Percentiles rank a stretch among this genome's conserved stretches.
Evolutionary conservation across 1,284 basidiomycete species (phyloP).

Genomic region (Uromyces viciae-fabae): DNA sequence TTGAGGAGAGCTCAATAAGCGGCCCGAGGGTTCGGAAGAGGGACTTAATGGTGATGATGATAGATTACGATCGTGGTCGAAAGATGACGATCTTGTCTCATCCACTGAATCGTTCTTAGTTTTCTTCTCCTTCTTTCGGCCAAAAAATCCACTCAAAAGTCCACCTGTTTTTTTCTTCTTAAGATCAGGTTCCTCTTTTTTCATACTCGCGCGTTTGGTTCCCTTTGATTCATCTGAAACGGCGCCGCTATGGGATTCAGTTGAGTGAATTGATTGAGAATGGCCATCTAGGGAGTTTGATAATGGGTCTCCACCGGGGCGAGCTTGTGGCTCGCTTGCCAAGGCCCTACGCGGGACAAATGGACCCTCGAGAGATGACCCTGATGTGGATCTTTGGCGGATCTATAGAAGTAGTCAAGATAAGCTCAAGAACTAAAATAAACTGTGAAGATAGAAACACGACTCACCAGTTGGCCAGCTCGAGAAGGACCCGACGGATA

Average conservation of each 20-base stretch:
- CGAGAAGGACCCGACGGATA: slow-evolving; percentile 14
- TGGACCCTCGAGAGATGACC: slow-evolving; percentile 11
- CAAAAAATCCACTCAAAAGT: slow-evolving; percentile 70
- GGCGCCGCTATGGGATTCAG: slow-evolving; percentile 21
- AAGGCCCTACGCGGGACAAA: not conserved
- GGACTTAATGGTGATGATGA: slow-evolving; percentile 40
- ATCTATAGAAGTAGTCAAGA: not conserved
- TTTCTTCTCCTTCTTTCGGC: slow-evolving; percentile 67
- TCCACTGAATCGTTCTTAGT: slow-evolving; percentile 57
- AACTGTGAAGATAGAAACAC: not conserved
- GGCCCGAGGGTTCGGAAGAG: slow-evolving; percentile 45
- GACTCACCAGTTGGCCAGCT: not conserved
- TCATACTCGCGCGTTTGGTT: not conserved
- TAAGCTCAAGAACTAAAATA: not conserved
- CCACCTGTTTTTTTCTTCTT: slow-evolving; percentile 64
- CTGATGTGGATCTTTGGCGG: slow-evolving; percentile 28
- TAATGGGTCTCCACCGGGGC: not conserved
- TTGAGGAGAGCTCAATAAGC: slow-evolving; percentile 53
- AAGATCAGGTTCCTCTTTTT: slow-evolving; percentile 57
- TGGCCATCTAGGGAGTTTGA: slow-evolving; percentile 26
- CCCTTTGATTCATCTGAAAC: slow-evolving; percentile 30
- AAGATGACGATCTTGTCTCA: slow-evolving; percentile 49
- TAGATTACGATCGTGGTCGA: slow-evolving; percentile 31
- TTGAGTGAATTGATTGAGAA: slow-evolving; percentile 28
- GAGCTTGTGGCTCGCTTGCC: not conserved